phyloP scores from a whole-genome alignment of 2,329 filamentous ascomycete species.

The Nemania diffusa region DNA sequence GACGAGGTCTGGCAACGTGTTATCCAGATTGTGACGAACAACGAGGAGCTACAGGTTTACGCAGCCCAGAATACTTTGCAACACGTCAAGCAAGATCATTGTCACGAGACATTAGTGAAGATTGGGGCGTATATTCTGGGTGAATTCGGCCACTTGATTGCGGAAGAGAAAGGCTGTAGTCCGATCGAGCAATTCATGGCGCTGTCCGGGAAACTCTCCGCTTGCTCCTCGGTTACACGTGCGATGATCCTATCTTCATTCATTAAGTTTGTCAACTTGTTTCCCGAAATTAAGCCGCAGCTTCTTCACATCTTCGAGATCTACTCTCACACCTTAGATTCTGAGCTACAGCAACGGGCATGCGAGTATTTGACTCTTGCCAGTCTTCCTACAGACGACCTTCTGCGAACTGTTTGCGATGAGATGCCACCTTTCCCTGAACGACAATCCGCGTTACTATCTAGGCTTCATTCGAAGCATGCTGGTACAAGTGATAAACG shows the following conservation, averaged over 20 bases:
- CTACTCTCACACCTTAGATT: conserved; percentile 94
- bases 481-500: conserved; percentile 92
- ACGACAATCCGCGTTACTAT: conserved; percentile 88
- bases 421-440: conserved; percentile 99
- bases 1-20: conserved; percentile 99
- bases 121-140: conserved; percentile 96
- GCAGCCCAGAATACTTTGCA: conserved; percentile 92
- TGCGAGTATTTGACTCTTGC: conserved; percentile 94
- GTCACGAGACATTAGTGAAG: conserved; percentile 96
- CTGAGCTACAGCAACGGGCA: conserved; percentile 93
- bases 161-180: conserved; percentile 89
- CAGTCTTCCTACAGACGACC: conserved; percentile 86
- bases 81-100: conserved; percentile 91
- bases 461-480: conserved; percentile 93
- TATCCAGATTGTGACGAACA: conserved; percentile 98
- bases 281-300: conserved; percentile 97
- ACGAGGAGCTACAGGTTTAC: conserved; percentile 97
- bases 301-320: conserved; percentile 88
- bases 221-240: conserved; percentile 87
- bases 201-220: conserved; percentile 87
- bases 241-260: conserved; percentile 96
- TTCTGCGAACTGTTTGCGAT: conserved; percentile 92
- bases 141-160: conserved; percentile 96
- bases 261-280: conserved; percentile 97
- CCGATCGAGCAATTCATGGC: conserved; percentile 98